Evolutionary conservation across 495 filamentous ascomycete species (phyloP).

Genomic region (Xylaria intraflava): DNA sequence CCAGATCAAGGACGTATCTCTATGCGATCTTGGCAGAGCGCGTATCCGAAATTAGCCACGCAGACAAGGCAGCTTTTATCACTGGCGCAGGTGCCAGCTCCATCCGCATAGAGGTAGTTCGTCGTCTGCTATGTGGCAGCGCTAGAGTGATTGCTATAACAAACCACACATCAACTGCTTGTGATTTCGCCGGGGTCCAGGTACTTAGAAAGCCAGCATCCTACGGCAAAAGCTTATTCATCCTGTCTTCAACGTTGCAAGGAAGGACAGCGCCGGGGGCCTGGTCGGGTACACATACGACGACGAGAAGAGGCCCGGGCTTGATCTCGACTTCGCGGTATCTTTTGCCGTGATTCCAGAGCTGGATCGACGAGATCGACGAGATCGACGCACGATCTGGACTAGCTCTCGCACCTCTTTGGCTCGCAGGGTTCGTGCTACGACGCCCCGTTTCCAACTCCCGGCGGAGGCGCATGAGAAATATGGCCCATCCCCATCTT

Average conservation of each 20-base stretch:
- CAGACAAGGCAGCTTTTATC: slow-evolving; percentile 51
- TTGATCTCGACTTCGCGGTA: slow-evolving; percentile 78
- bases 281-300: slow-evolving; percentile 80
- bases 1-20: slow-evolving; percentile 74
- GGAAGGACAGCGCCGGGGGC: slow-evolving; percentile 81
- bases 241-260: slow-evolving; percentile 84
- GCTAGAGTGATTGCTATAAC: slow-evolving; percentile 85
- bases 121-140: slow-evolving; percentile 79
- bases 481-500: no score
- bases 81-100: slow-evolving; percentile 6
- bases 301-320: slow-evolving; percentile 74
- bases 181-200: slow-evolving; percentile 79
- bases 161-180: slow-evolving; percentile 39
- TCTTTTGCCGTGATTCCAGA: slow-evolving; percentile 84
- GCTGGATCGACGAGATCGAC: slow-evolving; percentile 82
- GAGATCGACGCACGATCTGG: slow-evolving; percentile 82
- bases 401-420: no score
- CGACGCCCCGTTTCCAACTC: no score
- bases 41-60: slow-evolving; percentile 51
- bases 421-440: no score
- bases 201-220: slow-evolving; percentile 79
- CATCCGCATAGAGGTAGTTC: slow-evolving; percentile 36
- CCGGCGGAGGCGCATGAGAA: no score
- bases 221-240: slow-evolving; percentile 75
- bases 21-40: slow-evolving; percentile 71